phyloP scores from a whole-genome alignment of 2,329 filamentous ascomycete species.

The Pseudonectria buxi region DNA sequence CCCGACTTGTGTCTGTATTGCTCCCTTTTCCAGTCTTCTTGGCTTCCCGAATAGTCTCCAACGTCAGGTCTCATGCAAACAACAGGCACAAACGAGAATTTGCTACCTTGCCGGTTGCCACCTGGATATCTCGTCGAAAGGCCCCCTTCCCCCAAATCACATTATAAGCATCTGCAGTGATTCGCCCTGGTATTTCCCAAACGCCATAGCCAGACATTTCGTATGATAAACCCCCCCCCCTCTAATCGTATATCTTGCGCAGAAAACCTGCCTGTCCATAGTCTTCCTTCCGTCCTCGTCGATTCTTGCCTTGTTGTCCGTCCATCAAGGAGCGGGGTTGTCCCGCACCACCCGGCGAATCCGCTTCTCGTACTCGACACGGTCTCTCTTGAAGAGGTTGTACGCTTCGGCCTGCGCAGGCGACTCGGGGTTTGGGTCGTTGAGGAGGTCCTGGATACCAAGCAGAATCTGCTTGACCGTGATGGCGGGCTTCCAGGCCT shows the following conservation, averaged over 20 bases:
- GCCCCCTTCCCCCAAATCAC: constrained; percentile 1
- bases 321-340: constrained; percentile 64
- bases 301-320: not conserved
- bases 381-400: constrained; percentile 91
- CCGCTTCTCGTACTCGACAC: constrained; percentile 78
- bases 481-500: constrained; percentile 97
- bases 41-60: no score
- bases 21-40: no score
- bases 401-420: constrained; percentile 97
- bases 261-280: not conserved
- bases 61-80: no score
- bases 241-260: constrained; percentile 9
- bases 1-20: no score
- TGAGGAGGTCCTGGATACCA: constrained; percentile 89
- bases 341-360: constrained; percentile 82
- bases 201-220: constrained; percentile 23
- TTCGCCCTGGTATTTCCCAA: constrained; percentile 26
- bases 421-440: constrained; percentile 95
- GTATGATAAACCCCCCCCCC: constrained; percentile 12
- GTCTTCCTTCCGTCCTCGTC: not conserved
- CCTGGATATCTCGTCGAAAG: no score
- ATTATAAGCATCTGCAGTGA: constrained; percentile 15
- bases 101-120: no score
- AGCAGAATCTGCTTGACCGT: constrained; percentile 97
- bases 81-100: no score